Evolutionary conservation across 2,329 filamentous ascomycete species (phyloP).

Genomic region (Neonectria ditissima): DNA sequence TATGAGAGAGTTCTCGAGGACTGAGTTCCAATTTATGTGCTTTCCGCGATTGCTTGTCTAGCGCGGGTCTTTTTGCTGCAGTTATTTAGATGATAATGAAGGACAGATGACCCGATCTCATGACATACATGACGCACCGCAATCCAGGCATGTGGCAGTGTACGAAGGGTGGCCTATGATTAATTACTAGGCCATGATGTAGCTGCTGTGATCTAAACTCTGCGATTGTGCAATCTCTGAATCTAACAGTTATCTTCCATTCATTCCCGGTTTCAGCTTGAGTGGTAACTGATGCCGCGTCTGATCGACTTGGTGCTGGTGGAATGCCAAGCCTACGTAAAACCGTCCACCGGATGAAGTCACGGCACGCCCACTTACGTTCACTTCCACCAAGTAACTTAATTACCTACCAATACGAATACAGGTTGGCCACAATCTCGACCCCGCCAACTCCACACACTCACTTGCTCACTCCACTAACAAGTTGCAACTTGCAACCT

Average conservation of each 20-base stretch:
- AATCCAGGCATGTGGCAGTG: not conserved
- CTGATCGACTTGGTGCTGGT: constrained; percentile 21
- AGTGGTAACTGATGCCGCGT: not conserved
- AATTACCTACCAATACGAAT: not conserved
- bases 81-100: constrained; percentile 9
- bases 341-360: constrained; percentile 40
- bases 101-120: constrained; percentile 7
- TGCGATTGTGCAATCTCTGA: not conserved
- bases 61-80: not conserved
- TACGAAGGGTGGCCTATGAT: not conserved
- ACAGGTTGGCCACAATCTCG: constrained; percentile 31
- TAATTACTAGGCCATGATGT: not conserved
- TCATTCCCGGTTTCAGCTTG: not conserved
- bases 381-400: not conserved
- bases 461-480: constrained; percentile 21
- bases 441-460: constrained; percentile 42
- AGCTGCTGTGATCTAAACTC: not conserved
- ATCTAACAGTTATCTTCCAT: not conserved
- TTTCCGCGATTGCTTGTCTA: not conserved
- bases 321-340: constrained; percentile 36
- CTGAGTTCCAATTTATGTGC: constrained; percentile 5
- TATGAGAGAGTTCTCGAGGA: constrained; percentile 17
- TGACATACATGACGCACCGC: constrained; percentile 8
- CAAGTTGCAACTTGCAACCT: constrained; percentile 26
- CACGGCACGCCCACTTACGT: constrained; percentile 33